Percentiles rank a stretch among this genome's conserved stretches.
Evolutionary conservation across 768 basidiomycete genomes (phyloP).

Genomic region (Pisolithus orientalis): DNA sequence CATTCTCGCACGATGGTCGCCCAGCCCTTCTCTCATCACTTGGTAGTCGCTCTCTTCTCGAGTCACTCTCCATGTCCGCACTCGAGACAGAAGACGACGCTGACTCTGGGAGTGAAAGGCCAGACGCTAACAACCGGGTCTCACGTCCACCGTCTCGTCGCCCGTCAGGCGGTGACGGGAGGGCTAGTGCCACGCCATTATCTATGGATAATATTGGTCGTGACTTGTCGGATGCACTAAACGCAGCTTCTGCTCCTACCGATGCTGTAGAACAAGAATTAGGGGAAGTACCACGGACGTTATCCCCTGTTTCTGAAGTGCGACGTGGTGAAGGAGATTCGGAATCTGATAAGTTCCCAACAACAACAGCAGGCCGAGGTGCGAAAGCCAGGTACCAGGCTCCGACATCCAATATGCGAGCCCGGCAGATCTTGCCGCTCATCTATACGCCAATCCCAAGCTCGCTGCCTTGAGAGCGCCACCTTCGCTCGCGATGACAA

Average conservation of each 20-base stretch:
- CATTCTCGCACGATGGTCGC: slow-evolving; percentile 18
- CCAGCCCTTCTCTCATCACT: slow-evolving; percentile 16
- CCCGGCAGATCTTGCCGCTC: slow-evolving; percentile 36
- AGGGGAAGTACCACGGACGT: background rate
- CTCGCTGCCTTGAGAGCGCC: slow-evolving; percentile 40
- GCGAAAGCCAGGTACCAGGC: background rate
- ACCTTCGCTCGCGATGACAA: slow-evolving; percentile 23
- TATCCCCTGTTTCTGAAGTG: background rate
- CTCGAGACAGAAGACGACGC: slow-evolving; percentile 43
- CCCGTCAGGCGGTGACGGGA: slow-evolving; percentile 6
- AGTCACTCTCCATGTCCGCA: slow-evolving; percentile 47
- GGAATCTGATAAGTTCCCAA: background rate
- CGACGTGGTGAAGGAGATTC: slow-evolving; percentile 2
- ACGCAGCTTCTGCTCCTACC: slow-evolving; percentile 8
- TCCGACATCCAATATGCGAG: slow-evolving; percentile 5
- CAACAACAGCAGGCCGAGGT: background rate
- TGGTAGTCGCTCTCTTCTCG: slow-evolving; percentile 30
- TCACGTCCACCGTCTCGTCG: slow-evolving; percentile 6
- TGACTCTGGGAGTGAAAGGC: slow-evolving; percentile 15
- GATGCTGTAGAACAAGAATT: background rate
- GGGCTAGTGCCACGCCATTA: slow-evolving; percentile 11
- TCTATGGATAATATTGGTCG: slow-evolving; percentile 29
- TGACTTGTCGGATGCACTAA: slow-evolving; percentile 26
- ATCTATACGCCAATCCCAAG: slow-evolving; percentile 41
- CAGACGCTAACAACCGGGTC: slow-evolving; percentile 2